Base-by-base conservation (phyloP, 2,329 filamentous ascomycete genomes). In the Microdochium nivale region DNA sequence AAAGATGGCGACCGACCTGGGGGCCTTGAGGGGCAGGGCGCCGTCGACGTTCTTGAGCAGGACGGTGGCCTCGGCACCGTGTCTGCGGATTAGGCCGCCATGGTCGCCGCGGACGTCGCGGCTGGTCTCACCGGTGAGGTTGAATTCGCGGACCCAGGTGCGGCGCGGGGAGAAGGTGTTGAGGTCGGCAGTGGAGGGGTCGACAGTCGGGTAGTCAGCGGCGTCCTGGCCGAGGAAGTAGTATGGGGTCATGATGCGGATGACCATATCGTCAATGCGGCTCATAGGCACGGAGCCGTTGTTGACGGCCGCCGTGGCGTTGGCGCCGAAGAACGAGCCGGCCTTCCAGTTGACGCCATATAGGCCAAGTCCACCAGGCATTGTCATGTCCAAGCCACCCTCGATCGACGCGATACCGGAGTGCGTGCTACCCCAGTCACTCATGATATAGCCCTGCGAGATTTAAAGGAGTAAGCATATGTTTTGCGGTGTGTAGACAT, bases 11-110 rank as follows among this genome's bases (percentile, higher is more conserved):
- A 83, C 66, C 68, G 72, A 65, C 74, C 83, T 65, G 81, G 74
- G 74, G 2, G 67, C 68, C 60, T 76, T 76, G 35, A 82, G 70
- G 0, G 86, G 86, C 7, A 90, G 72, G 1, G 75, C 74, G 33
- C 75, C 76, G 55, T 75, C 75, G 27, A 70, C 70, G 67, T 91
- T 91, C 75, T 91, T 92, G 54, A 92, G 72, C 2, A 92, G 75
- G 16, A 90, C 80, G 13, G 80, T 85, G 21, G 84, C 84, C 52
- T 65, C 67, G 14, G 68, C 64, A 16, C 65, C 75, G 57, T 83
- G 77, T 74, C 78, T 79, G 49, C 79, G 73, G 57, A 80, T 72
- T 3, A 84, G 63, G 1, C 73, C 64, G 3, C 73, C 80, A 32
- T 83, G 77, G 58, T 84, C 72, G 21, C 74, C 80, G 0, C 77